A percentile compares a stretch with the other conserved stretches of the same genome.
phyloP scores from a whole-genome alignment of 129 eudicot genomes.

The Mikania micrantha region DNA sequence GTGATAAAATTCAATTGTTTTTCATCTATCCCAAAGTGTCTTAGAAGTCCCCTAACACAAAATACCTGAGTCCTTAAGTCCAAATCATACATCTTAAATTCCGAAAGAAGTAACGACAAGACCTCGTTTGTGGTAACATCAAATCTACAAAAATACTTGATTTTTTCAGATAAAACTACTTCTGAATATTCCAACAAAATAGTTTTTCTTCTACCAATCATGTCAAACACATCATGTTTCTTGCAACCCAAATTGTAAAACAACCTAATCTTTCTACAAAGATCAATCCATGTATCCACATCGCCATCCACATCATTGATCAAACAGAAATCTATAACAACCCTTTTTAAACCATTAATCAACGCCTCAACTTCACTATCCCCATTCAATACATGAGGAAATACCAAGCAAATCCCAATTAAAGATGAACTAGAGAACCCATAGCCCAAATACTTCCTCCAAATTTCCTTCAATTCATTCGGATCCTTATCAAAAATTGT shows the following conservation, averaged over 20 bases:
- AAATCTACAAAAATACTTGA: constrained; percentile 49
- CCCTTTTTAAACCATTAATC: constrained; percentile 43
- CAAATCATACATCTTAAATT: constrained; percentile 25
- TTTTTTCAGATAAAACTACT: constrained; percentile 38
- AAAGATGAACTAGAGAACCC: constrained; percentile 41
- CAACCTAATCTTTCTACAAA: constrained; percentile 59
- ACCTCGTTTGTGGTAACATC: constrained; percentile 42
- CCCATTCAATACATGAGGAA: constrained; percentile 42
- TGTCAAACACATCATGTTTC: constrained; percentile 40
- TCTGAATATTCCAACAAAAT: constrained; percentile 46
- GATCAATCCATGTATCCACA: constrained; percentile 48
- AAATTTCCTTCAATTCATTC: constrained; percentile 22
- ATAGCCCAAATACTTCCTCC: constrained; percentile 32
- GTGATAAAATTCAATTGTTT: constrained; percentile 17
- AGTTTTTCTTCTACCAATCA: constrained; percentile 40
- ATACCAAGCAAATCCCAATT: constrained; percentile 56
- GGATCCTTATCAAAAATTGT: constrained; percentile 34
- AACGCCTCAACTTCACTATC: constrained; percentile 26
- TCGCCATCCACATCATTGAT: constrained; percentile 36
- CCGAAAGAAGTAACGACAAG: constrained; percentile 40
- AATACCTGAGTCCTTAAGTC: constrained; percentile 35
- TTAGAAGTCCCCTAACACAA: constrained; percentile 47
- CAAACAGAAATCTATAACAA: constrained; percentile 49
- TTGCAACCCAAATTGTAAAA: constrained; percentile 54
- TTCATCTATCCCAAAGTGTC: constrained; percentile 42